Percentiles rank a stretch among this genome's conserved stretches.
These are phyloP conservation scores for Aspergillus novofumigatus DNA, from an alignment of 2,329 filamentous ascomycete species.

Conservation along the genomic window DNA sequence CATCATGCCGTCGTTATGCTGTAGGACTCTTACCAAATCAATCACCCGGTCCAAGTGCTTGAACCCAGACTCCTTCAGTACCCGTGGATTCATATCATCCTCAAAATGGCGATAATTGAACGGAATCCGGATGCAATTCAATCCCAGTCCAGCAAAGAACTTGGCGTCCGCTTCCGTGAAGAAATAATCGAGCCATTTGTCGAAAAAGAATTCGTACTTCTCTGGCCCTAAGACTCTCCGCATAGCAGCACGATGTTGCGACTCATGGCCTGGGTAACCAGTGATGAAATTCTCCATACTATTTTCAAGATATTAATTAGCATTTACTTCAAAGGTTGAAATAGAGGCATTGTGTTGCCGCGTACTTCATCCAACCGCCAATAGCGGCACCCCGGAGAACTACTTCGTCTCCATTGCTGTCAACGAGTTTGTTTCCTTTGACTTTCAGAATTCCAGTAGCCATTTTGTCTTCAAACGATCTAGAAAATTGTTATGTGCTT, in stretches of 20 bases:
- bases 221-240: conserved; percentile 51
- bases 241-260: conserved; percentile 53
- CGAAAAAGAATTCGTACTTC: conserved; percentile 59
- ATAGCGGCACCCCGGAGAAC: conserved; percentile 48
- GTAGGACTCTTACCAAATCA: conserved; percentile 29
- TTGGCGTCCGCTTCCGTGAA: conserved; percentile 57
- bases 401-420: conserved; percentile 42
- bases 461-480: conserved; percentile 17
- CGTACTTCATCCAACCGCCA: conserved; percentile 44
- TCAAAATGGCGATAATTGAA: conserved; percentile 58
- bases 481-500: neutral
- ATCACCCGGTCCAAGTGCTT: conserved; percentile 47
- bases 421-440: conserved; percentile 44
- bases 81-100: conserved; percentile 45
- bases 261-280: conserved; percentile 58
- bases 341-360: neutral
- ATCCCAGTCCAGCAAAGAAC: conserved; percentile 52
- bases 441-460: conserved; percentile 39
- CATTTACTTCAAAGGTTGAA: conserved; percentile 4
- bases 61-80: conserved; percentile 44
- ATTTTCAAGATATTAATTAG: conserved; percentile 10
- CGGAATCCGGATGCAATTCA: conserved; percentile 58
- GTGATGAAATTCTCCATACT: conserved; percentile 62
- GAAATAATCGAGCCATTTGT: conserved; percentile 55
- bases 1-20: neutral